These are phyloP conservation scores for Pseudomonodictys pantanalensis DNA, from an alignment of 495 filamentous ascomycete species.

Conservation along the genomic window DNA sequence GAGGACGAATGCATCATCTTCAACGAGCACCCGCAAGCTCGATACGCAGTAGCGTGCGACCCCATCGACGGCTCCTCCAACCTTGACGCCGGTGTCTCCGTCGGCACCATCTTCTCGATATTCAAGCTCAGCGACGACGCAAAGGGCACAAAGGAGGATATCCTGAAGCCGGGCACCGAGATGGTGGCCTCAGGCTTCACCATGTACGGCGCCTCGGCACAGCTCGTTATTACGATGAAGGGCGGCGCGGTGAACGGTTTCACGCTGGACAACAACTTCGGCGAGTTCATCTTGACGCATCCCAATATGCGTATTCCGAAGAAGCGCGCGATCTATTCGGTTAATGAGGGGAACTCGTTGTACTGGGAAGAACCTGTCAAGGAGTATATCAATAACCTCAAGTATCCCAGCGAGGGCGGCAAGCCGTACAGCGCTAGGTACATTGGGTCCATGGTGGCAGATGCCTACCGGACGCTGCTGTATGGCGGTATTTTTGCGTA, in stretches of 20 bases:
- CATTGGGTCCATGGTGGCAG: slow-evolving; percentile 96
- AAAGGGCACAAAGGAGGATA: slow-evolving; percentile 72
- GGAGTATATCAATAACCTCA: slow-evolving; percentile 83
- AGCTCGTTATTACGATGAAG: slow-evolving; percentile 96
- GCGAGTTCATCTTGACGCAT: slow-evolving; percentile 98
- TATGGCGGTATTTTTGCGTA: slow-evolving; percentile 98
- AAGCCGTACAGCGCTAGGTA: slow-evolving; percentile 96
- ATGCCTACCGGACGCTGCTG: slow-evolving; percentile 91
- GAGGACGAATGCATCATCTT: slow-evolving; percentile 91
- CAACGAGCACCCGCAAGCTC: slow-evolving; percentile 70
- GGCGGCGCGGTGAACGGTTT: slow-evolving; percentile 93
- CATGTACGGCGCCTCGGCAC: slow-evolving; percentile 97
- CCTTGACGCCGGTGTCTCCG: slow-evolving; percentile 94
- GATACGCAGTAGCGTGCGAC: slow-evolving; percentile 95
- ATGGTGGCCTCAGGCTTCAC: slow-evolving; percentile 94
- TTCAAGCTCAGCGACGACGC: slow-evolving; percentile 76
- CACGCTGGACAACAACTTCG: slow-evolving; percentile 90
- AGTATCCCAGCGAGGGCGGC: slow-evolving; percentile 66
- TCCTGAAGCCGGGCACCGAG: slow-evolving; percentile 83
- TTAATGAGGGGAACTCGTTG: slow-evolving; percentile 95
- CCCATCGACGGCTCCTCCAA: slow-evolving; percentile 98
- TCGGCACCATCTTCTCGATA: slow-evolving; percentile 96
- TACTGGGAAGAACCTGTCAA: slow-evolving; percentile 93
- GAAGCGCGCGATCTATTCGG: slow-evolving; percentile 85
- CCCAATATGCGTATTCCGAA: slow-evolving; percentile 86